Base-by-base conservation (phyloP, 1,284 basidiomycete species). In the Tilletia horrida region DNA sequence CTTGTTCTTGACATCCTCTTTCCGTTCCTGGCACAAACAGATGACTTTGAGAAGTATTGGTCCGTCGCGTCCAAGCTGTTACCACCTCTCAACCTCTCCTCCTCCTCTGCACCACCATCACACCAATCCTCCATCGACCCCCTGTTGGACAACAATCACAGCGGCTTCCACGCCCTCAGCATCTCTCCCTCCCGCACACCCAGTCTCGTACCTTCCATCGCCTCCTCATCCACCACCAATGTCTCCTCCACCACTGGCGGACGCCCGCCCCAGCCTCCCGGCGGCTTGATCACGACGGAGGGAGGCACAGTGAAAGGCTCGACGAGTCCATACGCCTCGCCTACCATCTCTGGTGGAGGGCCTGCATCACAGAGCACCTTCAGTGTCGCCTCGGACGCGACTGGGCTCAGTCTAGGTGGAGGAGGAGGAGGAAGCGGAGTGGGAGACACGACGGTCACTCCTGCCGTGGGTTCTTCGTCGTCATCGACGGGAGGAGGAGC, bases 1-100 rank as follows among this genome's bases (percentile, higher is more conserved):
- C 6, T 7, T 35, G 6, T 35, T 35, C 18, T 47, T 6, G 11
- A 13, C 44, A 25, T 2, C 35, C 35, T 40, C 35, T 40, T 40
- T 11, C 11, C 11, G 6, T 40, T 40, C 35, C 6, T 40, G 4
- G 35, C 6, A 40, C 25, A 52, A 25, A 23, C 73, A 92, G 93
- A 94, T 83, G 93, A 95, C 82, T 97, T 94, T 79, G 93, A 97
- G 73, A 88, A 93, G 71, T 96, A 91, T 79, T 93, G 91, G 88
- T 87, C 90, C 48, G 90, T 97, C 72, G 92, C 92, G 1, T 87
- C 89, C 11, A 93, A 94, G 79, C 86, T 97, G 3, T 74, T 86
- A 1, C 85, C 86, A 1, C 71, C 55, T 40, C 14, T 47, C 25
- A 66, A 31, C 7, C 27, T 31, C 21, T 27, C 63, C 21, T 50